phyloP scores from a whole-genome alignment of 768 basidiomycete genomes.

The Amanita inopinata region DNA sequence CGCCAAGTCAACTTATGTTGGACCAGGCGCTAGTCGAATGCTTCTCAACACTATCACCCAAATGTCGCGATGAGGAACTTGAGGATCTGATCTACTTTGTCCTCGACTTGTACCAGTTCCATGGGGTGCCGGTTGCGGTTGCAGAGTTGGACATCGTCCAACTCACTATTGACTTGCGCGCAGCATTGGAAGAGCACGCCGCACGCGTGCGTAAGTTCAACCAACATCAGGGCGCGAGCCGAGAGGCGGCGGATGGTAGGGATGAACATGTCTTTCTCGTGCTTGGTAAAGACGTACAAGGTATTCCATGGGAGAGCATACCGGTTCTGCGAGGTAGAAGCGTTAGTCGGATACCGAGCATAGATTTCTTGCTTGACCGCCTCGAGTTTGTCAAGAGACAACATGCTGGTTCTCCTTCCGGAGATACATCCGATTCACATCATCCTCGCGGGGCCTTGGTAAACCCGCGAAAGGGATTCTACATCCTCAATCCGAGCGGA shows the following conservation, averaged over 20 bases:
- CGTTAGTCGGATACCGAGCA: constrained; percentile 85
- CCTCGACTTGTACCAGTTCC: constrained; percentile 88
- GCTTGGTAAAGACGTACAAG: constrained; percentile 82
- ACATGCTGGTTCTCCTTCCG: constrained; percentile 15
- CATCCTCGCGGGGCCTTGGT: constrained; percentile 41
- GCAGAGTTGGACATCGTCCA: constrained; percentile 90
- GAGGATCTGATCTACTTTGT: constrained; percentile 94
- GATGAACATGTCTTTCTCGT: constrained; percentile 82
- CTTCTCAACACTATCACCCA: constrained; percentile 74
- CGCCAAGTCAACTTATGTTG: constrained; percentile 40
- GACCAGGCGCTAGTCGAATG: constrained; percentile 76
- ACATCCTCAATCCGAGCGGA: constrained; percentile 86
- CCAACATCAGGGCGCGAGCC: constrained; percentile 17
- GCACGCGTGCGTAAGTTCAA: constrained; percentile 21
- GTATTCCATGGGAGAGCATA: constrained; percentile 93
- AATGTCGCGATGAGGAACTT: constrained; percentile 85
- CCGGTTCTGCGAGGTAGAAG: constrained; percentile 77
- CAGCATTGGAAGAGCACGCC: constrained; percentile 64
- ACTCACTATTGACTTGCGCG: constrained; percentile 77
- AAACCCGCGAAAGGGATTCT: constrained; percentile 65
- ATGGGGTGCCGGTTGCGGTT: constrained; percentile 79
- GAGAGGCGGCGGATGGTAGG: constrained; percentile 13
- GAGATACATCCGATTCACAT: constrained; percentile 5
- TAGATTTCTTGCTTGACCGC: constrained; percentile 83
- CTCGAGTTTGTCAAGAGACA: constrained; percentile 48